These are phyloP conservation scores for Xylariaceae sp. DNA, from an alignment of 2,329 filamentous ascomycete species.

Conservation along the genomic window DNA sequence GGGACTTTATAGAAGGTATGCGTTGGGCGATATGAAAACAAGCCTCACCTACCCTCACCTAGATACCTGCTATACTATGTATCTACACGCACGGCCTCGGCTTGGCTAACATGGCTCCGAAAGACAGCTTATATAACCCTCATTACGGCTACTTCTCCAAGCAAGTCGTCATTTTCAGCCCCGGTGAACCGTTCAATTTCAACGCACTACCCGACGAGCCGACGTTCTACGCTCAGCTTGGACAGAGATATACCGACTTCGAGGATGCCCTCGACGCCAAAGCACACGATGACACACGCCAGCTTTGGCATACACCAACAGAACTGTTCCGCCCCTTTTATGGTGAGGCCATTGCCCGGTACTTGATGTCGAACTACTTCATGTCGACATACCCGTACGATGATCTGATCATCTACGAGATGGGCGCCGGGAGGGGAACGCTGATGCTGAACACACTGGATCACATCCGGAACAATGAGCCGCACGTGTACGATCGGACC, in stretches of 20 bases:
- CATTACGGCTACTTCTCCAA: conserved; percentile 96
- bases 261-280: conserved; percentile 78
- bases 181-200: conserved; percentile 89
- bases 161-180: conserved; percentile 91
- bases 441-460: conserved; percentile 98
- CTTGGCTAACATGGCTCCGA: conserved; percentile 8
- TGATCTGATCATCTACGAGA: conserved; percentile 96
- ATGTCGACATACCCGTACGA: conserved; percentile 91
- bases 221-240: conserved; percentile 72
- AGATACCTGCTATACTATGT: no score
- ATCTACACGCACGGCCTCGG: background rate
- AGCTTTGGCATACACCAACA: conserved; percentile 97
- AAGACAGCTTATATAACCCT: conserved; percentile 91
- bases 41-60: no score
- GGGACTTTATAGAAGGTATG: conserved; percentile 93
- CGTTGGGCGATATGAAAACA: conserved; percentile 14
- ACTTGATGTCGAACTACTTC: conserved; percentile 93
- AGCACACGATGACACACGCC: conserved; percentile 66
- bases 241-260: conserved; percentile 78
- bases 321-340: conserved; percentile 96
- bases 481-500: conserved; percentile 88
- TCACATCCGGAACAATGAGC: conserved; percentile 84
- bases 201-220: conserved; percentile 72
- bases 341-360: conserved; percentile 93
- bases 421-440: conserved; percentile 95